These are phyloP conservation scores for Xylaria sp. DNA, from an alignment of 2,329 filamentous ascomycete species.

Conservation along the genomic window DNA sequence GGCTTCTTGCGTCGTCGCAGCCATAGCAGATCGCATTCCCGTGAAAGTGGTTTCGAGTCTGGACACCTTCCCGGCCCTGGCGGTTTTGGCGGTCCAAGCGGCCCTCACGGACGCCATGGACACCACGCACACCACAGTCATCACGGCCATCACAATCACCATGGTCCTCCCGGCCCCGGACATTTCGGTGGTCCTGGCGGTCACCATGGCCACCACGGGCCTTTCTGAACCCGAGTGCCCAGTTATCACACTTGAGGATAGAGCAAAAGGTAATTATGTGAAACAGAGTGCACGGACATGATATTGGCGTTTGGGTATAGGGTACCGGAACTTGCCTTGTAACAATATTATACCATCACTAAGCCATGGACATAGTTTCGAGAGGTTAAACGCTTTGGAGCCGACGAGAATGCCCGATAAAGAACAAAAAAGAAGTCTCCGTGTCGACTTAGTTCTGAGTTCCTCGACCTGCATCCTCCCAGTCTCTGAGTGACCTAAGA, in stretches of 20 bases:
- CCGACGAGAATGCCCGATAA: too few relatives aligned
- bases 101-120: background rate
- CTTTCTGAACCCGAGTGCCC: background rate
- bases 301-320: background rate
- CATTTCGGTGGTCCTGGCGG: background rate
- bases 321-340: background rate
- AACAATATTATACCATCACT: background rate
- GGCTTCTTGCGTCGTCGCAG: slow-evolving; percentile 36
- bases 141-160: background rate
- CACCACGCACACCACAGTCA: background rate
- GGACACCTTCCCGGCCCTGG: background rate
- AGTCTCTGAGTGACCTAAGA: too few relatives aligned
- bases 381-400: too few relatives aligned
- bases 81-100: slow-evolving; percentile 29
- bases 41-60: background rate
- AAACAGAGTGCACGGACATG: background rate
- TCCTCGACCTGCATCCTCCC: too few relatives aligned
- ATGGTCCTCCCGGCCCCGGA: background rate
- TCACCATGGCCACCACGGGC: slow-evolving; percentile 37
- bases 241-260: background rate
- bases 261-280: too few relatives aligned
- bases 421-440: too few relatives aligned
- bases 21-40: background rate
- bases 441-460: too few relatives aligned
- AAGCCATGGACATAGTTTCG: too few relatives aligned